A percentile compares a stretch with the other conserved stretches of the same genome.
These are phyloP conservation scores for Rheum nobile DNA, from an alignment of 148 eudicot genomes.

Conservation along the genomic window DNA sequence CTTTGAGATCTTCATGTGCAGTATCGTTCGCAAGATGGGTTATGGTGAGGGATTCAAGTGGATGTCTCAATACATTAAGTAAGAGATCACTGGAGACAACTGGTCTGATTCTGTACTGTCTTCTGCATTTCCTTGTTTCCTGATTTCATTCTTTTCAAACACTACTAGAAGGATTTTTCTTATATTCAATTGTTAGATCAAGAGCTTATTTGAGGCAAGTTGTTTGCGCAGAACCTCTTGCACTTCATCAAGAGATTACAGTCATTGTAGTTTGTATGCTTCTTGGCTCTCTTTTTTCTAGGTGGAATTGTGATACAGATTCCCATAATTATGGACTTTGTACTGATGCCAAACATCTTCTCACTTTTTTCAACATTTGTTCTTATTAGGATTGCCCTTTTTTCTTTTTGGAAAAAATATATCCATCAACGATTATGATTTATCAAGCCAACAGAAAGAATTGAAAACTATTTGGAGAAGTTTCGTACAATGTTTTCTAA, in stretches of 20 bases:
- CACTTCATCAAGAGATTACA: background rate
- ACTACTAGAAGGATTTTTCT: background rate
- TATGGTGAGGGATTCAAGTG: constrained; percentile 86
- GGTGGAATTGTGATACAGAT: background rate
- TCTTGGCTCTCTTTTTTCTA: background rate
- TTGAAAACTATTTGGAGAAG: too few species aligned
- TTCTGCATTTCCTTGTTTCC: background rate
- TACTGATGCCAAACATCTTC: background rate
- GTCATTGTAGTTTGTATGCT: background rate
- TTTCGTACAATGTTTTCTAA: too few species aligned
- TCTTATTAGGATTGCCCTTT: background rate
- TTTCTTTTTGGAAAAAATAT: background rate
- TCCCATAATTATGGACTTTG: background rate
- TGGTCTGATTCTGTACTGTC: background rate
- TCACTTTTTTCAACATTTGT: background rate
- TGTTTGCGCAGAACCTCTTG: background rate
- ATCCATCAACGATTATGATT: too few species aligned
- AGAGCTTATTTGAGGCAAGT: background rate
- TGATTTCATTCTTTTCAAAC: background rate
- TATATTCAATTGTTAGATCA: background rate
- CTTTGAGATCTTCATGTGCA: constrained; percentile 78
- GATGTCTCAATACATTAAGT: constrained; percentile 78
- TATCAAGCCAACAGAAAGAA: too few species aligned
- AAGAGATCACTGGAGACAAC: constrained; percentile 4
- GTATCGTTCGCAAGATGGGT: constrained; percentile 79